Evolutionary conservation across 1,284 basidiomycete genomes (phyloP), one percentile per base, ranked within the genome.

Genomic region (Xanthoconium separans): DNA sequence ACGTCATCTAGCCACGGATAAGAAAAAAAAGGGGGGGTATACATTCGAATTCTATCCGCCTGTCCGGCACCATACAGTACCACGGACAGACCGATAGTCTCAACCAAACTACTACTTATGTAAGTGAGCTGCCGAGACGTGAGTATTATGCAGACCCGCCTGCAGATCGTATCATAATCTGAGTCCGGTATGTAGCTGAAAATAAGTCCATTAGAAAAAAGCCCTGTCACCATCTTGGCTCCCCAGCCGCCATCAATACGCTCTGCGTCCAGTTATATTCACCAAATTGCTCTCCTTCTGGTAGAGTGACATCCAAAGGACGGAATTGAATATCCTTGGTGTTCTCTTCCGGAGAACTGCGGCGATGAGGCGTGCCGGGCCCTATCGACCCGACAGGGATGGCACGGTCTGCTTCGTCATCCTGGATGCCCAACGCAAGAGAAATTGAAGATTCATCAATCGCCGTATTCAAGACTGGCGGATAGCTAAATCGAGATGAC

Each of bases 401-500:
- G 33, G 47, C 41, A 36, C 18, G 42, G 40, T 46, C 49, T 42
- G 59, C 62, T 41, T 40, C 44, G 5, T 69, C 62, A 20, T 64
- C 60, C 44, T 72, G 60, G 15, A 69, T 71, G 27, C 68, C 68
- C 47, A 69, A 44, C 9, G 71, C 70, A 44, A 69, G 71, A 29
- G 71, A 73, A 36, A 69, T 70, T 7, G 68, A 69, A 49, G 68
- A 69, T 20, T 71, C 69, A 15, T 69, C 68, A 11, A 69, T 69
- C 40, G 71, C 64, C 31, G 68, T 69, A 51, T 69, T 71, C 61
- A 69, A 56, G 39, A 69, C 58, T 39, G 68, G 68, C 4, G 71
- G 68, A 53, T 69, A 71, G 44, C 71, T 73, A 27, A 66, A 73
- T 40, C 68, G 66, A 3, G 68, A 61, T 13, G 67, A 71, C 54